Base-by-base conservation (phyloP, 768 basidiomycete species). In the Suillus subluteus region DNA sequence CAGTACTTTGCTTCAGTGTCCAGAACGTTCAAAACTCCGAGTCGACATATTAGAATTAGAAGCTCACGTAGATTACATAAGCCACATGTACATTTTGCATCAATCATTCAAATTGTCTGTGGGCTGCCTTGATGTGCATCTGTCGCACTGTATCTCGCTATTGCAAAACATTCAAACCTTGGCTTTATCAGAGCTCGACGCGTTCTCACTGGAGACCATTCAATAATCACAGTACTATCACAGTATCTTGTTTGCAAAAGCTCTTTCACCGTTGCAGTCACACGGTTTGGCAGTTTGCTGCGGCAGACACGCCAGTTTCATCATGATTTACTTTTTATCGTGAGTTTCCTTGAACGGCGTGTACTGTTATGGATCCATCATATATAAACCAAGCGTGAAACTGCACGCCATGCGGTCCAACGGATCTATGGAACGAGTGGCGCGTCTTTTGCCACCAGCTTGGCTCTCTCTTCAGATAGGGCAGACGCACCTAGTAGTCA, bases 401-500 rank as follows among this genome's bases (percentile, higher is more conserved):
- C 32, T 15, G 59, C n/a, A n/a, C 12, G 7, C 43, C 13, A 63
- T 66, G 65, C 62, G 37, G n/a, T 63, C 62, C 18, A 23, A 7
- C 15, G 62, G 43, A 26, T 52, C 46, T 11, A 63, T 63, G 37
- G 48, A 66, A 32, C 62, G 55, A 38, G 48, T 23, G n/a, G 48
- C 50, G 12, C 30, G 40, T n/a, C 11, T 62, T 58, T 40, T 16
- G 4, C 15, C 11, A 52, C 23, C 43, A 32, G 50, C 44, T 52
- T 37, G 41, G 12, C 30, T 1, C n/a, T 44, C 16, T 66, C 26
- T 38, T 26, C 15, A 38, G 62, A 50, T 44, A 44, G 48, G 12
- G 37, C 26, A 13, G 38, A 64, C 2, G 26, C 35, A 12, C 52
- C 23, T 37, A 65, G 32, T 37, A 65, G 32, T 23, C 38, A 26